Conservation (phyloP, 139 green algal genomes). For the Volvox africanus region DNA sequence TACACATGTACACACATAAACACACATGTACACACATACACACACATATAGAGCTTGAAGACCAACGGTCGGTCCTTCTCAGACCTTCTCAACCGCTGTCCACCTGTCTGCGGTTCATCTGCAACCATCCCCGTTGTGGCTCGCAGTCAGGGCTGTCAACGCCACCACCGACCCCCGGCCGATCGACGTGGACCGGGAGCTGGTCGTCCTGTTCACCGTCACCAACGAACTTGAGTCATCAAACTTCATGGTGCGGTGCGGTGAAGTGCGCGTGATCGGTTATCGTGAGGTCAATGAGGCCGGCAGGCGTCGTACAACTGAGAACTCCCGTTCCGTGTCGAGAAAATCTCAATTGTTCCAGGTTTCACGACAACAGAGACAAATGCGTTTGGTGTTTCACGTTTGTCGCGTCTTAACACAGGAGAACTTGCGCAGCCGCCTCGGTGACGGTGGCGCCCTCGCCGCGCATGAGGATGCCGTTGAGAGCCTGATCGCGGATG, state of each 20-base stretch:
- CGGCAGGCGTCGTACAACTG: too few species aligned
- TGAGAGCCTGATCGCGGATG: not conserved
- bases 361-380: too few species aligned
- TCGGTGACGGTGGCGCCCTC: not conserved
- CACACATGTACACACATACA: too few species aligned
- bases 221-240: constrained; percentile 51
- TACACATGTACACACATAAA: too few species aligned
- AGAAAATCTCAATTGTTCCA: too few species aligned
- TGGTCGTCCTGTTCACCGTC: constrained; percentile 65
- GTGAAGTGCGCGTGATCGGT: too few species aligned
- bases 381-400: too few species aligned
- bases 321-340: too few species aligned
- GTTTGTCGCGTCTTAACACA: not conserved
- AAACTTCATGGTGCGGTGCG: constrained; percentile 23
- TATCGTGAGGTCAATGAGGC: too few species aligned
- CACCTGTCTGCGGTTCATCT: not conserved
- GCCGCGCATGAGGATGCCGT: not conserved
- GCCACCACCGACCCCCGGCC: not conserved
- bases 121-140: not conserved
- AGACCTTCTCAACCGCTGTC: not conserved
- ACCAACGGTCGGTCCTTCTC: too few species aligned
- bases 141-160: not conserved
- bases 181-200: constrained; percentile 61
- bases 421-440: constrained; percentile 58
- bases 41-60: too few species aligned